These are phyloP conservation scores for Verticillium longisporum DNA, from an alignment of 2,329 filamentous ascomycete species.

Conservation along the genomic window DNA sequence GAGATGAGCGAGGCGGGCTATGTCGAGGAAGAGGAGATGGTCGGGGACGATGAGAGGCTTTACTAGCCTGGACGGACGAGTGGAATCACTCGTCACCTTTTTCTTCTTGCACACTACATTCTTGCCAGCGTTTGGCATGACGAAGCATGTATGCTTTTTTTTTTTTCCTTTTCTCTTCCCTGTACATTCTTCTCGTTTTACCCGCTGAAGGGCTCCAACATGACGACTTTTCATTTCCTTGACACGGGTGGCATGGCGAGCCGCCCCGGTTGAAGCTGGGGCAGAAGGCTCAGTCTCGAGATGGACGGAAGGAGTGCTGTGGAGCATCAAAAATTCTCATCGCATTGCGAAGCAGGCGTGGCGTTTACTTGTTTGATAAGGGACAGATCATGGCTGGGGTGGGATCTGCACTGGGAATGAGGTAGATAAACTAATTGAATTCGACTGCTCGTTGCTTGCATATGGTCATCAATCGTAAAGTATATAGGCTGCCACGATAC, in stretches of 20 bases:
- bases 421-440: background rate
- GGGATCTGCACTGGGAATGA: background rate
- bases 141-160: background rate
- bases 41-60: constrained; percentile 23
- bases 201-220: background rate
- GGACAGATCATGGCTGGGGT: background rate
- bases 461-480: constrained; percentile 15
- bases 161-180: background rate
- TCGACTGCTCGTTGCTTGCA: background rate
- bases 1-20: constrained; percentile 34
- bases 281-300: background rate
- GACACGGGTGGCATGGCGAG: background rate
- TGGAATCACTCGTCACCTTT: background rate
- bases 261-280: background rate
- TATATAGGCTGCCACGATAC: too few species aligned
- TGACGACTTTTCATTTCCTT: background rate
- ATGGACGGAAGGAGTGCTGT: background rate
- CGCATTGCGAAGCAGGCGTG: background rate
- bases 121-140: background rate
- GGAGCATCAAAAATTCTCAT: background rate
- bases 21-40: constrained; percentile 25
- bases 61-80: background rate
- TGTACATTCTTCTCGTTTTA: background rate
- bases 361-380: background rate
- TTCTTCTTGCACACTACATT: background rate